Base-by-base conservation (phyloP, 495 filamentous ascomycete genomes). In the Aspergillus steynii region DNA sequence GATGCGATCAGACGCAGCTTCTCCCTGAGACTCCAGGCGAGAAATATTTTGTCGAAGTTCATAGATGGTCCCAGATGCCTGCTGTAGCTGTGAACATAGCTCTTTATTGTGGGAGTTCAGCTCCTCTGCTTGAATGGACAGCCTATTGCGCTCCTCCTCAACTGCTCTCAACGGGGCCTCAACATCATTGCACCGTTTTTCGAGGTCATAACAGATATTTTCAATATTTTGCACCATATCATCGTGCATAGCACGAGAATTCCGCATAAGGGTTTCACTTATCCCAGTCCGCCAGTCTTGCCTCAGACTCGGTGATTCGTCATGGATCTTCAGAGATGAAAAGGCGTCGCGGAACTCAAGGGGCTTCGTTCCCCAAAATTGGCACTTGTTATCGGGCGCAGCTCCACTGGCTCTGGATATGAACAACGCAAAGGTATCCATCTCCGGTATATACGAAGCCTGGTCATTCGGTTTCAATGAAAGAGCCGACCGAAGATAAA, bases 121-220 rank as follows among this genome's bases (percentile, higher is more conserved):
- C 29, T 65, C 25, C 50, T 76, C 63, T 7, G 58, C 55, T 46
- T 80, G 71, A 0, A 34, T 20, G 26, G 67, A 66, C 0, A 78
- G 49, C n/a, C 70, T 69, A 27, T 80, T 69, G 12, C 80, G 71
- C 53, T 81, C 75, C 61, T 75, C 65, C 61, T 78, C 74, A 42
- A 80, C 78, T 14, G 67, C 68, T 20, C 71, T 73, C 7, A 86
- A 63, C 5, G 84, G 84, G 12, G 64, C 69, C 67, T 86, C 84
- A 2, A 76, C 69, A 31, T 75, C 71, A 12, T 74, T 70, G 57
- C 84, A 86, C 20, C 85, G 77, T 52, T 72, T 70, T 59, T 88
- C 85, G 5, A 87, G 73, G 50, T 87, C 82, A 20, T 75, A 73
- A 62, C 84, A 87, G 20, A 80, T 72, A 15, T 79, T 73, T 48